A percentile compares a stretch with the other conserved stretches of the same genome.
phyloP scores from a whole-genome alignment of 2,329 filamentous ascomycete genomes.

The Xylaria sp. region DNA sequence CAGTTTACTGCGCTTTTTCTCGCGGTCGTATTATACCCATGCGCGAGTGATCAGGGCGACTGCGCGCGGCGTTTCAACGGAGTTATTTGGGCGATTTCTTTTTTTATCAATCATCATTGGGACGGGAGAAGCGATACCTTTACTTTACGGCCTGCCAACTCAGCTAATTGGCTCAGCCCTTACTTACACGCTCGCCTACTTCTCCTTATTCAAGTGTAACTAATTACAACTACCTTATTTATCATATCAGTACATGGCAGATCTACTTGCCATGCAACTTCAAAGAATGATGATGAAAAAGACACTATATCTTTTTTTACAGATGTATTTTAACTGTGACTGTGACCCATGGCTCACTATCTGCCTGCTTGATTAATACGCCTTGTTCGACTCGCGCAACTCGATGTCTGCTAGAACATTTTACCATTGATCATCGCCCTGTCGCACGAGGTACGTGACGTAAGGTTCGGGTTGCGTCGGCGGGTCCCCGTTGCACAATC shows the following conservation, averaged over 20 bases:
- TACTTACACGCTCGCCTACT: slow-evolving; percentile 13
- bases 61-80: slow-evolving; percentile 24
- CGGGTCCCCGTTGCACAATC: no score
- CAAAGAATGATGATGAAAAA: not conserved
- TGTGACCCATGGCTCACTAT: no score
- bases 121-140: slow-evolving; percentile 22
- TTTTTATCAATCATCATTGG: not conserved
- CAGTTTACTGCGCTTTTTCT: slow-evolving; percentile 12
- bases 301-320: no score
- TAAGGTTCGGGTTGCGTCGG: not conserved
- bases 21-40: slow-evolving; percentile 22
- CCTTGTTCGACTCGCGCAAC: not conserved
- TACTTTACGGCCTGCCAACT: not conserved
- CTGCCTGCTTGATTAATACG: not conserved
- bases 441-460: no score
- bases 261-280: not conserved
- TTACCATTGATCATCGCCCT: no score
- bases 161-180: slow-evolving; percentile 10
- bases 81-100: slow-evolving; percentile 8
- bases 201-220: slow-evolving; percentile 17
- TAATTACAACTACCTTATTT: not conserved
- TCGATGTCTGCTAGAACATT: no score
- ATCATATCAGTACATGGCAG: not conserved
- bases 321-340: no score
- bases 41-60: slow-evolving; percentile 19